These are phyloP conservation scores for Noccaea bulbosa DNA, from an alignment of 345 rosid species.

Conservation along the genomic window DNA sequence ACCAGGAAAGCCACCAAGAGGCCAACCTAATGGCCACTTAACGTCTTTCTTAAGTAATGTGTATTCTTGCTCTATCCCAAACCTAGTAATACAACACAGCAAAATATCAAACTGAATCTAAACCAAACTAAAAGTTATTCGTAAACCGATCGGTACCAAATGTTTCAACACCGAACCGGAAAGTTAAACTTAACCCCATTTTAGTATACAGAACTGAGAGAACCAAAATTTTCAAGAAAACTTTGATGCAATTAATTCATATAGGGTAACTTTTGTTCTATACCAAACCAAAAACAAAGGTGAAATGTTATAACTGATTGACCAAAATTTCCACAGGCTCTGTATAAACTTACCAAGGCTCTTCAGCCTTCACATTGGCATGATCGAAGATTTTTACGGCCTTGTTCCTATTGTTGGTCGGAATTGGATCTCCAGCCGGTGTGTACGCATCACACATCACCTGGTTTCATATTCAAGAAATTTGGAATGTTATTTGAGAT, in stretches of 20 bases:
- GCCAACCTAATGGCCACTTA: conserved; percentile 99
- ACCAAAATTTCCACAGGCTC: neutral
- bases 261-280: neutral
- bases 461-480: conserved; percentile 42
- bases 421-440: conserved; percentile 90
- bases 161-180: neutral
- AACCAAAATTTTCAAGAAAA: neutral
- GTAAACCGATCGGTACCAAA: neutral
- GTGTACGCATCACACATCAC: conserved; percentile 91
- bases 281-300: neutral
- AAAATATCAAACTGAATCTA: neutral
- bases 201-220: neutral
- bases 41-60: conserved; percentile 78
- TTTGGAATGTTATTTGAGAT: neutral
- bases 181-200: neutral
- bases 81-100: conserved; percentile 50
- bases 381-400: conserved; percentile 77
- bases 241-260: neutral
- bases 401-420: conserved; percentile 85
- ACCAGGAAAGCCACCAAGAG: conserved; percentile 93
- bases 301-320: neutral
- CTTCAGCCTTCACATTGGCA: conserved; percentile 65
- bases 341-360: conserved; percentile 64
- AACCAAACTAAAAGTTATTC: conserved; percentile 6
- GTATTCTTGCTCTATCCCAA: conserved; percentile 97